Evolutionary conservation across 805 yeast genomes (phyloP).

Genomic region (Vanderwaltozyma yarrowii): DNA sequence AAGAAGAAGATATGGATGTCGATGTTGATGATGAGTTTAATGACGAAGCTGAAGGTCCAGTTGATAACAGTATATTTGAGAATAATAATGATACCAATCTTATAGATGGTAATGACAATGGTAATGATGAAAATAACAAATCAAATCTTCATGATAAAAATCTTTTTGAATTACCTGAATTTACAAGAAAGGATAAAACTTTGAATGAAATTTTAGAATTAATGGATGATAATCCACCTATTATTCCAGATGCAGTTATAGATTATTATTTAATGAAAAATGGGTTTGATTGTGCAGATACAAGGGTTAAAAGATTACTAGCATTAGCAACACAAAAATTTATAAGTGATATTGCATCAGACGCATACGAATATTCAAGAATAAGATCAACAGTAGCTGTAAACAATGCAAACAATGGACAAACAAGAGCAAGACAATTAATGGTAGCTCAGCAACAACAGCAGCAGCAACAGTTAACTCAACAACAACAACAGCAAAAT

Average conservation of each 20-base stretch:
- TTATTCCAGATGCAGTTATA: conserved; percentile 93
- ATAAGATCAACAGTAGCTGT: conserved; percentile 84
- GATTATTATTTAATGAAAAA: conserved; percentile 82
- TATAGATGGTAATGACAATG: conserved; percentile 9
- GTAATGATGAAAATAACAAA: conserved; percentile 4
- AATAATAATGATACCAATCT: conserved; percentile 8
- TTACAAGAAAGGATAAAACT: conserved; percentile 70
- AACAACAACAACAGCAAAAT: conserved; percentile 36
- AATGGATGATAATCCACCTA: conserved; percentile 92
- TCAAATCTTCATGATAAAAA: conserved; percentile 6
- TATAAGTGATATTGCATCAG: conserved; percentile 87
- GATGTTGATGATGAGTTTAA: conserved; percentile 28
- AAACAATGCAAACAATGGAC: conserved; percentile 78
- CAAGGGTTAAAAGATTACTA: conserved; percentile 67
- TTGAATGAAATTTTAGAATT: conserved; percentile 73
- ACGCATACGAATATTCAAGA: conserved; percentile 91
- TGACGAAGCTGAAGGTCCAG: conserved; percentile 26
- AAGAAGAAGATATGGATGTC: conserved; percentile 16
- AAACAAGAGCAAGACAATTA: conserved; percentile 70
- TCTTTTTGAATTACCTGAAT: conserved; percentile 50
- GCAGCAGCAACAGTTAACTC: conserved; percentile 30
- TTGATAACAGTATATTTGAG: conserved; percentile 13
- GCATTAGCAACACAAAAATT: conserved; percentile 96
- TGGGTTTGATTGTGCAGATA: conserved; percentile 74
- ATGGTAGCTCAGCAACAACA: conserved; percentile 51